phyloP scores from a whole-genome alignment of 257 asterid species.

The Gentiana macrophylla region DNA sequence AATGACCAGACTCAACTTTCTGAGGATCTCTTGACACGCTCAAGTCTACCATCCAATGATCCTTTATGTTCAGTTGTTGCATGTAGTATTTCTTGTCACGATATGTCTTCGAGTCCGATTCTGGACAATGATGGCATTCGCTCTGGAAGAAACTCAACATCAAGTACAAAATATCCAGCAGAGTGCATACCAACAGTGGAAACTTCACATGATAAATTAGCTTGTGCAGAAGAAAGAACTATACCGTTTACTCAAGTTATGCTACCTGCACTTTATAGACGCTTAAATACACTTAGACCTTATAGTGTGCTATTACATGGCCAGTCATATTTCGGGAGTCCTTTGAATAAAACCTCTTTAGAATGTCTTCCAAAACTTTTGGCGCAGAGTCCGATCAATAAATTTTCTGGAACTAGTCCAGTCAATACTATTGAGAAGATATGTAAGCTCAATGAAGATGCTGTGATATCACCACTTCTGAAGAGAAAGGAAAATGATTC shows the following conservation, averaged over 20 bases:
- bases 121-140: slow-evolving; percentile 14
- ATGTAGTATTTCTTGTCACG: slow-evolving; percentile 55
- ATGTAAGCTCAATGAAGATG: slow-evolving; percentile 14
- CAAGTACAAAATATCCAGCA: slow-evolving; percentile 15
- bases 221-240: slow-evolving; percentile 16
- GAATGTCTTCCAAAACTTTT: background rate
- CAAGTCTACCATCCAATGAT: slow-evolving; percentile 39
- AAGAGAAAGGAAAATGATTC: slow-evolving; percentile 20
- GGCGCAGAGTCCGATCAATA: no score
- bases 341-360: background rate
- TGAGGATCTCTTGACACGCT: slow-evolving; percentile 43
- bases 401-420: background rate
- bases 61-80: slow-evolving; percentile 83
- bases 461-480: slow-evolving; percentile 17
- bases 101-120: slow-evolving; percentile 27
- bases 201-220: slow-evolving; percentile 20
- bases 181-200: slow-evolving; percentile 19
- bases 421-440: slow-evolving; percentile 6
- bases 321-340: background rate
- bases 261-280: slow-evolving; percentile 27
- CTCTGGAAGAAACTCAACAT: slow-evolving; percentile 9
- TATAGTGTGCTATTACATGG: slow-evolving; percentile 29
- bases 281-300: slow-evolving; percentile 36
- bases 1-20: slow-evolving; percentile 29
- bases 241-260: slow-evolving; percentile 17